Conservation (phyloP, 345 rosid genomes). For the Cochlearia excelsa region DNA sequence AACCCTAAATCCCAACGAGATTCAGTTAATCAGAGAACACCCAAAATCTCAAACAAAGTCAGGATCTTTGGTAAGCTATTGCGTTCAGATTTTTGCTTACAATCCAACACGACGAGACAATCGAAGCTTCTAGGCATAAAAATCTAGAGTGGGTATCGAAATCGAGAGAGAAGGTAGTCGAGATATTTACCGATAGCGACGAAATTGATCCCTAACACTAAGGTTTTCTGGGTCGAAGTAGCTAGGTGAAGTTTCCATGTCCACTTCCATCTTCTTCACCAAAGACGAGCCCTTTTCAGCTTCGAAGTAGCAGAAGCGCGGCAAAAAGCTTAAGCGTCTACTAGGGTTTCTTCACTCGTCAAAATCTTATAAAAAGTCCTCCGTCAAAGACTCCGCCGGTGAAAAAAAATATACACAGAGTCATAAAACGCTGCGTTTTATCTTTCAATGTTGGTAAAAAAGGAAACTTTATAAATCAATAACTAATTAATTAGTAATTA, state of each 20-base stretch:
- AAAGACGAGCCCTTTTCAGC: conserved; percentile 4
- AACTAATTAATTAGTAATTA: too few species aligned
- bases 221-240: conserved; percentile 70
- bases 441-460: too few species aligned
- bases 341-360: too few species aligned
- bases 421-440: too few species aligned
- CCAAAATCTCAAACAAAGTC: conserved; percentile 12
- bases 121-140: conserved; percentile 11
- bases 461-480: too few species aligned
- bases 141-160: conserved; percentile 9
- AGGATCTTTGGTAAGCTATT: neutral
- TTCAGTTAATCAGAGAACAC: neutral
- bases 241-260: conserved; percentile 76
- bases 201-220: conserved; percentile 64
- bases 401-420: too few species aligned
- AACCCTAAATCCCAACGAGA: conserved; percentile 9
- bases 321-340: neutral
- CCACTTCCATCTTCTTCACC: conserved; percentile 51
- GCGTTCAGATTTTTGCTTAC: conserved; percentile 8
- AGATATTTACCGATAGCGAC: conserved; percentile 76
- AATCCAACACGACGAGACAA: conserved; percentile 9
- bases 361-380: too few species aligned
- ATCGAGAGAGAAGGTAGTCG: conserved; percentile 2
- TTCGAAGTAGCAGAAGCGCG: conserved; percentile 15
- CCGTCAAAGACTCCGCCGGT: too few species aligned